Conservation (phyloP, 768 basidiomycete species). For the Leccinum arenicola region DNA sequence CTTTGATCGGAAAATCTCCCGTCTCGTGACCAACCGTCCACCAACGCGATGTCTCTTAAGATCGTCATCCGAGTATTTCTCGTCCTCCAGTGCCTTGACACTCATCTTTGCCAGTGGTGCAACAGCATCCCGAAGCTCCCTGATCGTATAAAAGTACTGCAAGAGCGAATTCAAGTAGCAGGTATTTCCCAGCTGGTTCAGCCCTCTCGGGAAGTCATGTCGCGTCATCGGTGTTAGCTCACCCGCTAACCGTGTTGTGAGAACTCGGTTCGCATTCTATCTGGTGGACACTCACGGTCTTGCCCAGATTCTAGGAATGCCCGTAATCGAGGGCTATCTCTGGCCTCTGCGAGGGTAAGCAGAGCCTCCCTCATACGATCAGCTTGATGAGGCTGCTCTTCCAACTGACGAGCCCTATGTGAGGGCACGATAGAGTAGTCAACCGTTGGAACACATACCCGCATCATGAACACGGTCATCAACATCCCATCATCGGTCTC, state of each 20-base stretch:
- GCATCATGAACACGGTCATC: slow-evolving; percentile 65
- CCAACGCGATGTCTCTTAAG: slow-evolving; percentile 83
- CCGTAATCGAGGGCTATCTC: slow-evolving; percentile 69
- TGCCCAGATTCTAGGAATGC: slow-evolving; percentile 61
- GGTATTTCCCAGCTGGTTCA: slow-evolving; percentile 87
- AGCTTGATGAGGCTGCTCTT: slow-evolving; percentile 64
- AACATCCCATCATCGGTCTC: slow-evolving; percentile 80
- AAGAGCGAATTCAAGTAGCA: slow-evolving; percentile 79
- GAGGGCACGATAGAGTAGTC: slow-evolving; percentile 2
- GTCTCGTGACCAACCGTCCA: slow-evolving; percentile 74
- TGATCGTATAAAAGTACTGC: slow-evolving; percentile 96
- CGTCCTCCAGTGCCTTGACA: slow-evolving; percentile 57
- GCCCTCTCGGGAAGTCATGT: slow-evolving; percentile 75
- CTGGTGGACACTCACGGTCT: slow-evolving; percentile 62
- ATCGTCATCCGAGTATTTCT: slow-evolving; percentile 77
- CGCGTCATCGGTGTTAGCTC: slow-evolving; percentile 51
- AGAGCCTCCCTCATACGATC: slow-evolving; percentile 76
- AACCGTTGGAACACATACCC: slow-evolving; percentile 44
- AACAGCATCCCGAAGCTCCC: slow-evolving; percentile 78
- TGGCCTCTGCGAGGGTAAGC: slow-evolving; percentile 66
- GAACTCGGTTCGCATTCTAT: not conserved
- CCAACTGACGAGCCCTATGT: slow-evolving; percentile 44
- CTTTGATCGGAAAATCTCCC: slow-evolving; percentile 80
- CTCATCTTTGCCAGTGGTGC: slow-evolving; percentile 53
- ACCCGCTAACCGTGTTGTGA: slow-evolving; percentile 48